Evolutionary conservation across 2,329 filamentous ascomycete genomes (phyloP).

Genomic region (Cladophialophora yegresii): DNA sequence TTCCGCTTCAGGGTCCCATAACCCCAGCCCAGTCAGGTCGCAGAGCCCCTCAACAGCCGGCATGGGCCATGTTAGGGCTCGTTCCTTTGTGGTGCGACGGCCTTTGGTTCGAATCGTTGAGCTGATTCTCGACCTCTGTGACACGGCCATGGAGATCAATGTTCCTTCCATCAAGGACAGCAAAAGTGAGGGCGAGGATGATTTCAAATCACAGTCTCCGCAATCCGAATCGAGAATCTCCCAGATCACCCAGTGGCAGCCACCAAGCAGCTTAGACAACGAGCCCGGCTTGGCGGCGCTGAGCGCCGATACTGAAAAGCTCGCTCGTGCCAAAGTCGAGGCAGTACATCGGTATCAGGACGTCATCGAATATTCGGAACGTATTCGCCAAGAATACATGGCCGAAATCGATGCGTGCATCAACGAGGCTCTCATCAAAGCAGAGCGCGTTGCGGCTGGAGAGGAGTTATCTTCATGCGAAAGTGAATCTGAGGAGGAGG

Average conservation of each 20-base stretch:
- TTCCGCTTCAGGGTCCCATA: slow-evolving; percentile 66
- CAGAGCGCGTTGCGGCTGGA: slow-evolving; percentile 81
- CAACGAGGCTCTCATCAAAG: slow-evolving; percentile 84
- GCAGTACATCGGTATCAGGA: slow-evolving; percentile 86
- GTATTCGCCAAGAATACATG: slow-evolving; percentile 91
- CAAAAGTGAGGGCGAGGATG: slow-evolving; percentile 63
- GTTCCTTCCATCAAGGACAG: slow-evolving; percentile 89
- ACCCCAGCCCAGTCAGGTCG: slow-evolving; percentile 61
- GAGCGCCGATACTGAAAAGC: slow-evolving; percentile 85
- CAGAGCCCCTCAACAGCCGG: slow-evolving; percentile 60
- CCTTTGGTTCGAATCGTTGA: slow-evolving; percentile 93
- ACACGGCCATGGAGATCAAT: slow-evolving; percentile 92
- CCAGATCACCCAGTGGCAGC: slow-evolving; percentile 95
- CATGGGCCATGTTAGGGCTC: slow-evolving; percentile 81
- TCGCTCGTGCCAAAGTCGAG: slow-evolving; percentile 86
- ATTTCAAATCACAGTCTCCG: slow-evolving; percentile 89
- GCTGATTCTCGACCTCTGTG: slow-evolving; percentile 88
- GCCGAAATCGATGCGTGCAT: slow-evolving; percentile 95
- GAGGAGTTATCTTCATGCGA: slow-evolving; percentile 67
- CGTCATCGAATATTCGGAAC: slow-evolving; percentile 93
- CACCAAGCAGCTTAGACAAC: slow-evolving; percentile 85
- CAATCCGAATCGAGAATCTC: slow-evolving; percentile 93
- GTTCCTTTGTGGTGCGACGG: slow-evolving; percentile 89
- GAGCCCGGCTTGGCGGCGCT: slow-evolving; percentile 84
- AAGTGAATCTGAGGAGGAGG: slow-evolving; percentile 31